Evolutionary conservation across 2,329 filamentous ascomycete genomes (phyloP), one percentile per base, ranked within the genome.

Genomic region (Lasiodiplodia citricola): DNA sequence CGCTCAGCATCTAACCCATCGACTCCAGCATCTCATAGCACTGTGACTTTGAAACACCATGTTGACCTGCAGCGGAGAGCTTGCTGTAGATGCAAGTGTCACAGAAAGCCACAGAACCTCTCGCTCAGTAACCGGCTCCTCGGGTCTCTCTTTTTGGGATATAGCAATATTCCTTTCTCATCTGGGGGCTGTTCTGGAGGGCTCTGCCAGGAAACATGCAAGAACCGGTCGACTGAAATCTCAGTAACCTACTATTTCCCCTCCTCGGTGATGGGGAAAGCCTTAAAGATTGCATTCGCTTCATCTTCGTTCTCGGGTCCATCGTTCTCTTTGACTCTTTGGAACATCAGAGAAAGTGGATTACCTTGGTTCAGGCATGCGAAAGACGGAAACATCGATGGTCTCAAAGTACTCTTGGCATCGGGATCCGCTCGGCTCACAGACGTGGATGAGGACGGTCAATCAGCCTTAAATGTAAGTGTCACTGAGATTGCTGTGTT

Each of bases 381-480:
- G 16, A 4, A 13, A 21, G 3, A 14, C 8, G 63, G 63, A 7
- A 7, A 56, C 25, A 16, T 66, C 2, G 63, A 66, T 1, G 37
- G 35, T 6, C 37, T 66, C 6, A 47, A 66, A 18, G 21, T 23
- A 51, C 21, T 44, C 14, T n/a, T 66, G 3, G 13, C 25, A 6
- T 55, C 51, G 21, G 37, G 50, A 2, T 35, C 35, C 2, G 63
- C 63, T 18, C 50, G 38, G 13, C 18, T 66, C 2, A 56, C 41
- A 25, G 63, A 66, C 38, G 14, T 37, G 21, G 21, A 56, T 35
- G n/a, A n/a, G 14, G 2, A 10, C 23, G 63, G 63, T 3, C 4
- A 31, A 8, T 56, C 63, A 3, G 51, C 63, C 7, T 35, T 66
- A 55, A n/a, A 44, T 23, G 63, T 56, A 54, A 66, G 63, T 47